A percentile compares a stretch with the other conserved stretches of the same genome.
Evolutionary conservation across 1,139 yeast genomes (phyloP).

Genomic region (Suhomyces panamericanus): DNA sequence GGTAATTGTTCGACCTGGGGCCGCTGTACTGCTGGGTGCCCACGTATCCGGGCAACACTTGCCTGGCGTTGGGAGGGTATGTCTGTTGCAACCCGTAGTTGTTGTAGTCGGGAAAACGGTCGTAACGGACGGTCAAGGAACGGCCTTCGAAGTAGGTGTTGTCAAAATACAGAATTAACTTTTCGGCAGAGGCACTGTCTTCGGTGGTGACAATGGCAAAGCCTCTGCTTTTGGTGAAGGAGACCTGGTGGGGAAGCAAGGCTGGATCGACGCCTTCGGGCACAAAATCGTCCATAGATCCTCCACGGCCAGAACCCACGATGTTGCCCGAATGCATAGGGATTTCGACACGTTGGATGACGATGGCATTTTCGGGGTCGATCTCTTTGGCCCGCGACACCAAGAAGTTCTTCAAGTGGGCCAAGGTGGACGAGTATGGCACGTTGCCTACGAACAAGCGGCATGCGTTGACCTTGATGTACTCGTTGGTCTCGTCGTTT

Average conservation of each 20-base stretch:
- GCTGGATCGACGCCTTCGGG: background rate
- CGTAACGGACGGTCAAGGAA: conserved; percentile 58
- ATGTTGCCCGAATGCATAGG: conserved; percentile 38
- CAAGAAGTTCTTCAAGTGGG: conserved; percentile 50
- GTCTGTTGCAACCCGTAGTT: conserved; percentile 35
- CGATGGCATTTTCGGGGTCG: conserved; percentile 31
- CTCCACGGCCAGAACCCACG: background rate
- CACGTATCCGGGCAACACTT: background rate
- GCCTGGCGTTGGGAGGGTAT: conserved; percentile 15
- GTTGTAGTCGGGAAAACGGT: conserved; percentile 47
- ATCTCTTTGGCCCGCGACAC: conserved; percentile 26
- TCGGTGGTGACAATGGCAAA: conserved; percentile 65
- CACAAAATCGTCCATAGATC: background rate
- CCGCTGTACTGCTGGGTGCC: background rate
- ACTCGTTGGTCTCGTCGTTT: conserved; percentile 29
- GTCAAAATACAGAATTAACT: conserved; percentile 51
- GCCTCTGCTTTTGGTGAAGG: conserved; percentile 46
- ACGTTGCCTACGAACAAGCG: conserved; percentile 56
- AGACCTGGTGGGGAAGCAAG: background rate
- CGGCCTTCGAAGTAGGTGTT: conserved; percentile 58
- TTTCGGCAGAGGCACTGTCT: conserved; percentile 48
- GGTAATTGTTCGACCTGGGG: conserved; percentile 7
- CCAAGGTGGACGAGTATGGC: conserved; percentile 60
- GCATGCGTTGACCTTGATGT: conserved; percentile 37
- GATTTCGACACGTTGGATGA: conserved; percentile 54